Evolutionary conservation across 2,329 filamentous ascomycete genomes (phyloP).

Genomic region (Xylariales sp.): DNA sequence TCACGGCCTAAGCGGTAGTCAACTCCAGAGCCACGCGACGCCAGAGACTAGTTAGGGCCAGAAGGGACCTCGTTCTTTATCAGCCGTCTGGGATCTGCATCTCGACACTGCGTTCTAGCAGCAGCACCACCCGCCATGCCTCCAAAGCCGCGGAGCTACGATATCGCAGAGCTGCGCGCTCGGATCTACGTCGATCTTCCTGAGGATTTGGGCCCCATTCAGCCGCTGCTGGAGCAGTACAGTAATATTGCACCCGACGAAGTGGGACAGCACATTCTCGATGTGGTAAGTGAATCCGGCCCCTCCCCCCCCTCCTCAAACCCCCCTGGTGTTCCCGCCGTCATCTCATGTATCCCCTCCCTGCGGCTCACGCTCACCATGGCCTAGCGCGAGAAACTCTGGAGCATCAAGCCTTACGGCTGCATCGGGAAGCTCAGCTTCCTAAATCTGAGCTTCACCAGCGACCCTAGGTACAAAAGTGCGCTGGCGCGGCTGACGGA

Average conservation of each 20-base stretch:
- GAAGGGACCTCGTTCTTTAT: too few species aligned
- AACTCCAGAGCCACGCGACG: too few species aligned
- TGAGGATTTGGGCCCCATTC: slow-evolving; percentile 19
- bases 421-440: slow-evolving; percentile 9
- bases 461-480: neutral
- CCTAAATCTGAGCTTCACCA: slow-evolving; percentile 11
- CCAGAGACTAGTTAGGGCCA: too few species aligned
- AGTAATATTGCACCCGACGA: slow-evolving; percentile 21
- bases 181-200: slow-evolving; percentile 15
- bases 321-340: too few species aligned
- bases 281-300: slow-evolving; percentile 16
- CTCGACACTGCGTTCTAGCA: too few species aligned
- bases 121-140: too few species aligned
- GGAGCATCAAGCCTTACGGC: slow-evolving; percentile 30
- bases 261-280: slow-evolving; percentile 20
- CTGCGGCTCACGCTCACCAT: neutral
- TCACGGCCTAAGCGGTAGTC: too few species aligned
- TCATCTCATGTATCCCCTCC: too few species aligned
- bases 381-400: slow-evolving; percentile 38
- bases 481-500: slow-evolving; percentile 30
- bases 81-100: too few species aligned
- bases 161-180: slow-evolving; percentile 7
- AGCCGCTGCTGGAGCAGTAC: slow-evolving; percentile 19
- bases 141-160: too few species aligned
- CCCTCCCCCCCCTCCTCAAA: neutral